A percentile compares a stretch with the other conserved stretches of the same genome.
Evolutionary conservation across 2,329 filamentous ascomycete genomes (phyloP).

Genomic region (Cadophora malorum): DNA sequence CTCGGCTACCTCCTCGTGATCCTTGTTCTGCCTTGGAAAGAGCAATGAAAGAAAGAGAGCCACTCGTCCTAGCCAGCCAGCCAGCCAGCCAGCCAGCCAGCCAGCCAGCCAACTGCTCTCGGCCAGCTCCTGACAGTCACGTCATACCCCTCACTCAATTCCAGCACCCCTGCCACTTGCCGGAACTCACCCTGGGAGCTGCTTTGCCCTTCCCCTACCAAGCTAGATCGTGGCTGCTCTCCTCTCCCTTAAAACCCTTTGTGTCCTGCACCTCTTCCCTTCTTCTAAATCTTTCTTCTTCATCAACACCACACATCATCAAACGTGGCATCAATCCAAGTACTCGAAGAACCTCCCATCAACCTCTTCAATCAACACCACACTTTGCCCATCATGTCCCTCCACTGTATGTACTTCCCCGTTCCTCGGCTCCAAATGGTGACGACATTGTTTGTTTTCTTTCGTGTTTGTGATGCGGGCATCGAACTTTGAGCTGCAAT

Average conservation of each 20-base stretch:
- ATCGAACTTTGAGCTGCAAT: neutral
- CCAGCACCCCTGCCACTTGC: conserved; percentile 1
- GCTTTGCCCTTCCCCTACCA: conserved; percentile 1
- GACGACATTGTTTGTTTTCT: conserved; percentile 30
- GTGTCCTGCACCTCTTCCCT: conserved; percentile 15
- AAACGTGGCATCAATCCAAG: conserved; percentile 38
- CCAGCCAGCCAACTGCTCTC: neutral
- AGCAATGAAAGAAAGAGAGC: too few species aligned
- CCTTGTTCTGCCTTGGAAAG: conserved; percentile 14
- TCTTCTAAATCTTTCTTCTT: conserved; percentile 3
- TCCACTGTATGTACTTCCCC: conserved; percentile 39
- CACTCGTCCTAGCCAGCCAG: too few species aligned
- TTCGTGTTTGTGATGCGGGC: neutral
- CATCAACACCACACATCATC: conserved; percentile 28
- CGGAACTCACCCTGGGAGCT: conserved; percentile 6
- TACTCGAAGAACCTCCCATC: conserved; percentile 39
- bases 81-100: neutral
- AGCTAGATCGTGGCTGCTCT: conserved; percentile 21
- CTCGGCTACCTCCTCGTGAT: neutral
- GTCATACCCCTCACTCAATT: conserved; percentile 24
- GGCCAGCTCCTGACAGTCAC: conserved; percentile 11
- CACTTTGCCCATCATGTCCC: conserved; percentile 42
- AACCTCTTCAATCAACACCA: conserved; percentile 37
- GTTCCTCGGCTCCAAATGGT: conserved; percentile 11
- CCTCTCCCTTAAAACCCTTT: conserved; percentile 17